Evolutionary conservation across 176 grass and related monocot genomes (phyloP).

Genomic region (Cocos nucifera): DNA sequence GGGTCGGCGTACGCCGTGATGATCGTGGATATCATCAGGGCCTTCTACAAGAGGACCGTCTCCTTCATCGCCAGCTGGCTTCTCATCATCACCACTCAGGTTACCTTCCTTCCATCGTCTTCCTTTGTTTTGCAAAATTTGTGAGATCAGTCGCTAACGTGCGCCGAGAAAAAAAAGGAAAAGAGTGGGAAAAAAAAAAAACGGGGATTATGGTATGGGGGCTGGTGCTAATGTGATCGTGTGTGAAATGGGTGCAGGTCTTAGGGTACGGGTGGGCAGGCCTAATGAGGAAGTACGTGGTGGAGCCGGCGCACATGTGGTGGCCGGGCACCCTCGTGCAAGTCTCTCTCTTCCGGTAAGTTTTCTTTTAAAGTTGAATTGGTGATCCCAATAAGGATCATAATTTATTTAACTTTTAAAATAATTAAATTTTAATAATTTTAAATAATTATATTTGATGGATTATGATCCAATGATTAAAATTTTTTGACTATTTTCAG

Average conservation of each 20-base stretch:
- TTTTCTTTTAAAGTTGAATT: not conserved
- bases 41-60: conserved; percentile 53
- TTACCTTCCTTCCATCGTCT: not conserved
- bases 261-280: conserved; percentile 94
- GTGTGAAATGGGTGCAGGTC: conserved; percentile 11
- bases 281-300: conserved; percentile 82
- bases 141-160: too few species aligned
- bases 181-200: too few species aligned
- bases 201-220: not conserved
- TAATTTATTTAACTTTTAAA: too few species aligned
- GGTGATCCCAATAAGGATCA: too few species aligned
- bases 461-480: not conserved
- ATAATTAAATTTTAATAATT: not conserved
- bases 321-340: conserved; percentile 69
- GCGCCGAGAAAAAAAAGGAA: too few species aligned
- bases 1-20: conserved; percentile 51
- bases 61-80: conserved; percentile 44
- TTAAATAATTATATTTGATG: not conserved
- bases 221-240: not conserved
- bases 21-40: conserved; percentile 52
- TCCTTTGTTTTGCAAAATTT: too few species aligned
- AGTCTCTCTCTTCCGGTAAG: conserved; percentile 74
- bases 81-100: conserved; percentile 59
- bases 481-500: not conserved
- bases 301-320: conserved; percentile 95